Percentiles rank a stretch among this genome's conserved stretches.
phyloP scores from a whole-genome alignment of 805 yeast genomes.

The Teunomyces lycoperdinae region DNA sequence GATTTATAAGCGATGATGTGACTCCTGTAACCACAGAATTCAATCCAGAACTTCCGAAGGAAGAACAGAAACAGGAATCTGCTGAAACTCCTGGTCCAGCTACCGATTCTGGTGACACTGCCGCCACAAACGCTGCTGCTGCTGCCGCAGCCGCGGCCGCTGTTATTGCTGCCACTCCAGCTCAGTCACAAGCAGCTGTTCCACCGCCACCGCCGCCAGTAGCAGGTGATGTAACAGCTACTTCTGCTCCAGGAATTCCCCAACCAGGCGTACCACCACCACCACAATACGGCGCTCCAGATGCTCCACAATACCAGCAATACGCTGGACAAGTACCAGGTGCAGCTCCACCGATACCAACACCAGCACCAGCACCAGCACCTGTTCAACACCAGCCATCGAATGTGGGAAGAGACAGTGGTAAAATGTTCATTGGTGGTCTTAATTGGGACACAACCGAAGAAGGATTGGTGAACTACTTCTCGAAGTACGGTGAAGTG shows the following conservation, averaged over 20 bases:
- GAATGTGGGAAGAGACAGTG: conserved; percentile 55
- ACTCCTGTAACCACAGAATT: conserved; percentile 6
- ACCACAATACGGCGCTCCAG: neutral
- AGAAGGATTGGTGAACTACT: conserved; percentile 77
- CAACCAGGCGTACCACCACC: conserved; percentile 10
- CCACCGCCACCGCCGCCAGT: conserved; percentile 5
- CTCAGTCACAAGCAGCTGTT: neutral
- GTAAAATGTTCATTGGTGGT: conserved; percentile 95
- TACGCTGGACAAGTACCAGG: conserved; percentile 5
- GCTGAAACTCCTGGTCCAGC: neutral
- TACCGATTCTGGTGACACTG: conserved; percentile 1
- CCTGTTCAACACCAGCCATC: conserved; percentile 21
- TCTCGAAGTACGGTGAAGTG: conserved; percentile 85
- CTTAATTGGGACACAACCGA: conserved; percentile 97
- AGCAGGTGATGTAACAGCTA: conserved; percentile 4
- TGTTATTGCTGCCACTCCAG: neutral
- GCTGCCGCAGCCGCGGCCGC: neutral
- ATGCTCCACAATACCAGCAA: conserved; percentile 7
- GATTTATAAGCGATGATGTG: conserved; percentile 8
- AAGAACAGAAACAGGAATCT: conserved; percentile 1
- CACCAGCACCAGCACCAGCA: conserved; percentile 12
- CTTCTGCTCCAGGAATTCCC: conserved; percentile 1
- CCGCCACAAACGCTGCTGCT: neutral
- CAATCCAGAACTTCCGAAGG: neutral
- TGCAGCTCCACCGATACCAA: conserved; percentile 10